Conservation (phyloP, 805 yeast species). For the Candida hispaniensis region DNA sequence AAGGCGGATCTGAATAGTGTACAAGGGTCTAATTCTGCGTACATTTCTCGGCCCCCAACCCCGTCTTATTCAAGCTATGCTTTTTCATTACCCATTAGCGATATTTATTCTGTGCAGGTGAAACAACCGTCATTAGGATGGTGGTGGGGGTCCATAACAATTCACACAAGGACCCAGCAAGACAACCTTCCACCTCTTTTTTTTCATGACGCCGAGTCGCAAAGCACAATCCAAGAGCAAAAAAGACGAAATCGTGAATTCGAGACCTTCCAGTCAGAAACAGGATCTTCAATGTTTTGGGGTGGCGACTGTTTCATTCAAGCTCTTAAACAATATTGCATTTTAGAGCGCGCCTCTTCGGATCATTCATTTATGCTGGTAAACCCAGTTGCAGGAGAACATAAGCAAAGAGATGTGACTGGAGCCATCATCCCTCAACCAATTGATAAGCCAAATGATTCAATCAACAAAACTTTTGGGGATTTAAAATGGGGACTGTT, state of each 20-base stretch:
- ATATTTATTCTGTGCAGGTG: constrained; percentile 67
- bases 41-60: constrained; percentile 37
- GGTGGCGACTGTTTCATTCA: constrained; percentile 76
- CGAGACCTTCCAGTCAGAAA: constrained; percentile 50
- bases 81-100: constrained; percentile 50
- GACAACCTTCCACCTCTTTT: constrained; percentile 66
- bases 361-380: constrained; percentile 66
- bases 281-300: constrained; percentile 57
- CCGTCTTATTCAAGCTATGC: constrained; percentile 52
- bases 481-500: constrained; percentile 79
- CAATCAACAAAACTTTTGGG: constrained; percentile 42
- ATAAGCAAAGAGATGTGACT: constrained; percentile 12
- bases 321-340: constrained; percentile 43
- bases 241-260: constrained; percentile 51
- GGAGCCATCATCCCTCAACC: constrained; percentile 12
- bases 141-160: constrained; percentile 83
- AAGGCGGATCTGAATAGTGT: constrained; percentile 37
- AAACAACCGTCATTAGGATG: constrained; percentile 76
- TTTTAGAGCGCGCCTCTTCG: constrained; percentile 54
- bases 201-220: constrained; percentile 83
- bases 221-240: constrained; percentile 58
- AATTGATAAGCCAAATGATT: constrained; percentile 30
- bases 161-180: constrained; percentile 52
- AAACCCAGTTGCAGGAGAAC: constrained; percentile 46
- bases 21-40: constrained; percentile 19